phyloP scores from a whole-genome alignment of 805 yeast genomes.

The Hanseniaspora meyeri region DNA sequence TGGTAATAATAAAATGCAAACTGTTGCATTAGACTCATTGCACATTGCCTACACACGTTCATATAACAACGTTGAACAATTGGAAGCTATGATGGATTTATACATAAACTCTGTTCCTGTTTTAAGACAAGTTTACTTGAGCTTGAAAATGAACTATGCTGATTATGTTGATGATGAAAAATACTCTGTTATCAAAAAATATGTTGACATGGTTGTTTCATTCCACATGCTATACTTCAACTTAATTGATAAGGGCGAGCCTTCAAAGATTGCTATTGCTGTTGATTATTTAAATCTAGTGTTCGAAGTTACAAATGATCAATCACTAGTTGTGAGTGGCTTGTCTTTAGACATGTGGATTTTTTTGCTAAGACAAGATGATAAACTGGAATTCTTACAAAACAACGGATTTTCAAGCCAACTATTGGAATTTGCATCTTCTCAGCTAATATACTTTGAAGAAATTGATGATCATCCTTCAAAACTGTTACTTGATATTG shows the following conservation, averaged over 20 bases:
- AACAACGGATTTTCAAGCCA: slow-evolving; percentile 47
- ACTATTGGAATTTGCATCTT: slow-evolving; percentile 62
- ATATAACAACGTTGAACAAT: slow-evolving; percentile 54
- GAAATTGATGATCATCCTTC: slow-evolving; percentile 55
- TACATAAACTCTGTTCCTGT: slow-evolving; percentile 72
- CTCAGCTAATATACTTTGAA: slow-evolving; percentile 63
- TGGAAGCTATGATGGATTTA: slow-evolving; percentile 63
- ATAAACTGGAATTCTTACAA: slow-evolving; percentile 38
- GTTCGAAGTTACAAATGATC: slow-evolving; percentile 67
- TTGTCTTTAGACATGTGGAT: slow-evolving; percentile 92
- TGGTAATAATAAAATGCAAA: slow-evolving; percentile 54
- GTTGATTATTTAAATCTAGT: slow-evolving; percentile 57
- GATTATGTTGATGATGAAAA: slow-evolving; percentile 66
- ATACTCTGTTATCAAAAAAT: slow-evolving; percentile 73
- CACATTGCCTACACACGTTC: slow-evolving; percentile 77
- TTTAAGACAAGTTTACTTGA: slow-evolving; percentile 50
- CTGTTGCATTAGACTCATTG: slow-evolving; percentile 79
- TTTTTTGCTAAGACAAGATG: slow-evolving; percentile 70
- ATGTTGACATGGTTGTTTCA: slow-evolving; percentile 86
- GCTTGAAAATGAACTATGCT: slow-evolving; percentile 38
- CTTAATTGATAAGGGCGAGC: slow-evolving; percentile 26
- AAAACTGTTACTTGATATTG: slow-evolving; percentile 59
- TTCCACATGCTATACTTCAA: slow-evolving; percentile 64
- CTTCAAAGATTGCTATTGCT: slow-evolving; percentile 37
- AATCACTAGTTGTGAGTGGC: slow-evolving; percentile 81